Evolutionary conservation across 441 rosid species (phyloP).

Genomic region (Gossypium gossypioides): DNA sequence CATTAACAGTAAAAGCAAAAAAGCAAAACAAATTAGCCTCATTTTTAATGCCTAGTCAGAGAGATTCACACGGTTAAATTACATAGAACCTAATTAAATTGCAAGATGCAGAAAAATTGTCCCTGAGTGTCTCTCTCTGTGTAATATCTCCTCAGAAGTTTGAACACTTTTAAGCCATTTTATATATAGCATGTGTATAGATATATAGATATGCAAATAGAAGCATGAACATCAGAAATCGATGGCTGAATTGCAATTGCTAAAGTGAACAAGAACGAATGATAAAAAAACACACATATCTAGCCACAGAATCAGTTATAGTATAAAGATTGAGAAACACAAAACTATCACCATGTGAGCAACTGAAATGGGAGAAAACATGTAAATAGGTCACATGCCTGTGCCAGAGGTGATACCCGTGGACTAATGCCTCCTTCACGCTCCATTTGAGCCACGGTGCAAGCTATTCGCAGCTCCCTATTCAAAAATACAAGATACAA

Average conservation of each 20-base stretch:
- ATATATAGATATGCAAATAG: slow-evolving; percentile 2
- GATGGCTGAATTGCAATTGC: neutral
- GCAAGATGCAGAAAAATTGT: neutral
- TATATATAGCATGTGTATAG: neutral
- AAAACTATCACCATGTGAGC: neutral
- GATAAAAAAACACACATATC: neutral
- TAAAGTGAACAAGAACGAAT: neutral
- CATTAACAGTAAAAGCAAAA: neutral
- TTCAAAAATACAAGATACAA: slow-evolving; percentile 11
- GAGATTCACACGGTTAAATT: neutral
- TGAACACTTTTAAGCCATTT: neutral
- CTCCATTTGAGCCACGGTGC: slow-evolving; percentile 98
- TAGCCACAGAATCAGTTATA: neutral
- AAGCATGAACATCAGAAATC: neutral
- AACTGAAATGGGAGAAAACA: neutral
- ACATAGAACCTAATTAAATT: neutral
- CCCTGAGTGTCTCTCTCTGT: neutral
- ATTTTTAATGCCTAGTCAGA: neutral
- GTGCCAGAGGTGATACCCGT: slow-evolving; percentile 87
- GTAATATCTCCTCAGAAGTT: neutral
- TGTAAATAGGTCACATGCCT: slow-evolving; percentile 34
- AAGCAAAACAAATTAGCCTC: neutral
- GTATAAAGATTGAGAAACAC: neutral
- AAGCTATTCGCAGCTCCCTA: slow-evolving; percentile 91
- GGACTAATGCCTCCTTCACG: slow-evolving; percentile 99